A percentile compares a stretch with the other conserved stretches of the same genome.
Evolutionary conservation across 495 filamentous ascomycete species (phyloP).

Genomic region (Annulohypoxylon stygium): DNA sequence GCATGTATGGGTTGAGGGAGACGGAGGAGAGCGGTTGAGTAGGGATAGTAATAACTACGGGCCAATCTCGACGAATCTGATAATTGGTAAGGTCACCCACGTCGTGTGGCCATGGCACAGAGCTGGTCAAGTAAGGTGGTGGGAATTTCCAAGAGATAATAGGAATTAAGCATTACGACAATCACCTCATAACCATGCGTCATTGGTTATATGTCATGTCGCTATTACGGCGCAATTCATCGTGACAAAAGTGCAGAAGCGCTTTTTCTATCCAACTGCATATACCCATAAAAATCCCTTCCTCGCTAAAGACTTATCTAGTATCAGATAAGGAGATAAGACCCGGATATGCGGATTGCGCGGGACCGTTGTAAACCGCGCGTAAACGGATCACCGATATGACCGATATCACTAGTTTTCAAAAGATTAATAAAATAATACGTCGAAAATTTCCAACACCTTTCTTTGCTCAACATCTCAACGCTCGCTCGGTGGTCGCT

Average conservation of each 20-base stretch:
- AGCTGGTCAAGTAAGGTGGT: slow-evolving; percentile 65
- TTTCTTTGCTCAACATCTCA: slow-evolving; percentile 11
- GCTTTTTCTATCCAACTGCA: neutral
- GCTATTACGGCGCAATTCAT: neutral
- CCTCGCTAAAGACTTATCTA: slow-evolving; percentile 23
- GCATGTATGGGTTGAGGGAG: slow-evolving; percentile 86
- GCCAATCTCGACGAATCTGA: slow-evolving; percentile 70
- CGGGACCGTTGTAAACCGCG: slow-evolving; percentile 14
- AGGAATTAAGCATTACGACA: slow-evolving; percentile 20
- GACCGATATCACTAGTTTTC: slow-evolving; percentile 32
- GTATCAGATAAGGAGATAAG: slow-evolving; percentile 16
- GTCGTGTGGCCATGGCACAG: slow-evolving; percentile 71
- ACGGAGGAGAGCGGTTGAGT: slow-evolving; percentile 68
- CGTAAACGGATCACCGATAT: slow-evolving; percentile 46
- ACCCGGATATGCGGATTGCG: slow-evolving; percentile 17
- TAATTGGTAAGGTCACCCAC: slow-evolving; percentile 73
- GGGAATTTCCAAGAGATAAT: slow-evolving; percentile 56
- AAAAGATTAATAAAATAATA: slow-evolving; percentile 27
- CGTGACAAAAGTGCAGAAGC: neutral
- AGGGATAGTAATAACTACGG: slow-evolving; percentile 83
- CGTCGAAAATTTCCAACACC: slow-evolving; percentile 32
- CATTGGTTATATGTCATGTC: neutral
- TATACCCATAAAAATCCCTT: slow-evolving; percentile 1
- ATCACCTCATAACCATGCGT: too few species aligned
- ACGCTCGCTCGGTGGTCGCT: slow-evolving; percentile 36